phyloP scores from a whole-genome alignment of 1,284 basidiomycete species.

The Ustilago cynodontis region DNA sequence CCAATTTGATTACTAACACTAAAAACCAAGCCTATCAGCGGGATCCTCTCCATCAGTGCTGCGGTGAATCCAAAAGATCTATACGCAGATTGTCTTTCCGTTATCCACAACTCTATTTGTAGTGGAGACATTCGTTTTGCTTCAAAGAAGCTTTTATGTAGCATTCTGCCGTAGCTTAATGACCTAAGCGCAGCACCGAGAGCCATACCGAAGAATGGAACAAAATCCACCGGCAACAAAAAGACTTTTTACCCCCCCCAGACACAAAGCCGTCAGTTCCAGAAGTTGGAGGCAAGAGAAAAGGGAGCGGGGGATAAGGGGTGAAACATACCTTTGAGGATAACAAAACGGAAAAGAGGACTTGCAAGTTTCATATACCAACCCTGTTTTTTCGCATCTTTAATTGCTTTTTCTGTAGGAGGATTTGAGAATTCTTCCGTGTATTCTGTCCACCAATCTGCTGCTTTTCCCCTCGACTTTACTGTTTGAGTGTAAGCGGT shows the following conservation, averaged over 20 bases:
- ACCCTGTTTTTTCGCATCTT: constrained; percentile 56
- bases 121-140: constrained; percentile 65
- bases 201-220: constrained; percentile 61
- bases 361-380: constrained; percentile 56
- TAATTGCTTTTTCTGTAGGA: constrained; percentile 57
- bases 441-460: constrained; percentile 68
- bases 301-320: not conserved
- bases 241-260: constrained; percentile 27
- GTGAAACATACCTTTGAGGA: constrained; percentile 50
- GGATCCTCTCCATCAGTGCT: constrained; percentile 63
- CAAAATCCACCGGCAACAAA: constrained; percentile 62
- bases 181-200: constrained; percentile 54
- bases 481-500: constrained; percentile 65
- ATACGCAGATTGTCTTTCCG: constrained; percentile 62
- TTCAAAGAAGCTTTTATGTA: constrained; percentile 61
- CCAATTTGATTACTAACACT: constrained; percentile 68
- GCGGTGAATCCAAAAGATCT: constrained; percentile 63
- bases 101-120: constrained; percentile 65
- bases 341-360: constrained; percentile 52
- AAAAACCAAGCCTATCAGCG: constrained; percentile 63
- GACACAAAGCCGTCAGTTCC: not conserved
- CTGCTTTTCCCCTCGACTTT: constrained; percentile 58
- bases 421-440: constrained; percentile 66
- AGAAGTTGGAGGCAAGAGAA: not conserved
- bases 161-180: constrained; percentile 44